Evolutionary conservation across 768 basidiomycete genomes (phyloP).

Genomic region (Boletus pseudo-olivaceus): DNA sequence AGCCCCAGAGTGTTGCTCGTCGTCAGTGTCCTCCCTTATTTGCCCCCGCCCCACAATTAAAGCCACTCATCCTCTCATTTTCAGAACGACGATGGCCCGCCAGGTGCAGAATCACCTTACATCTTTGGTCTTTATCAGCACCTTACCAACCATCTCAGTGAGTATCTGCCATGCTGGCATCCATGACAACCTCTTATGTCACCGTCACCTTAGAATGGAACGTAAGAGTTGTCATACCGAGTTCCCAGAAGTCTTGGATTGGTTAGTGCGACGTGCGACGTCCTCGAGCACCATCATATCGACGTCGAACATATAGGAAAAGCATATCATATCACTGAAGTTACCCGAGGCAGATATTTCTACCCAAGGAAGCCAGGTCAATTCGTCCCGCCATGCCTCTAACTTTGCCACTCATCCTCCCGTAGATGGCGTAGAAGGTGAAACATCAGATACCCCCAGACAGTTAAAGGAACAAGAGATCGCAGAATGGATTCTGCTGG

Average conservation of each 20-base stretch:
- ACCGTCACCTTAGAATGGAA: constrained; percentile 54
- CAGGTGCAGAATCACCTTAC: constrained; percentile 68
- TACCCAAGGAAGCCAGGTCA: constrained; percentile 63
- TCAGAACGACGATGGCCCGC: constrained; percentile 86
- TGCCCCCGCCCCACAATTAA: too few species aligned
- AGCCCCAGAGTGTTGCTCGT: constrained; percentile 40
- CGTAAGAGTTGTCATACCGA: constrained; percentile 77
- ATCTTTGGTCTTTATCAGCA: constrained; percentile 66
- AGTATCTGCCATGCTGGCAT: constrained; percentile 8
- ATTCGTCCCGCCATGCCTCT: neutral
- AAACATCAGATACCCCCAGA: constrained; percentile 56
- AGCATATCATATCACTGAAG: constrained; percentile 75
- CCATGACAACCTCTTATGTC: constrained; percentile 11
- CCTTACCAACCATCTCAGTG: constrained; percentile 59
- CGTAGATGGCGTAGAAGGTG: constrained; percentile 59
- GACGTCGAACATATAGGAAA: constrained; percentile 47
- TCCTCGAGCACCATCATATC: neutral
- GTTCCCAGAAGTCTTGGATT: constrained; percentile 85
- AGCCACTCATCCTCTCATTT: neutral
- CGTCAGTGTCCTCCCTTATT: constrained; percentile 29
- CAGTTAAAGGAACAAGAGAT: constrained; percentile 73
- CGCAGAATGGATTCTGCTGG: constrained; percentile 88
- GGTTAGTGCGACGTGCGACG: constrained; percentile 40
- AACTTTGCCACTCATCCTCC: neutral
- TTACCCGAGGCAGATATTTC: constrained; percentile 67